Evolutionary conservation across 805 yeast genomes (phyloP).

Genomic region (Spencermartinsiella europaea): DNA sequence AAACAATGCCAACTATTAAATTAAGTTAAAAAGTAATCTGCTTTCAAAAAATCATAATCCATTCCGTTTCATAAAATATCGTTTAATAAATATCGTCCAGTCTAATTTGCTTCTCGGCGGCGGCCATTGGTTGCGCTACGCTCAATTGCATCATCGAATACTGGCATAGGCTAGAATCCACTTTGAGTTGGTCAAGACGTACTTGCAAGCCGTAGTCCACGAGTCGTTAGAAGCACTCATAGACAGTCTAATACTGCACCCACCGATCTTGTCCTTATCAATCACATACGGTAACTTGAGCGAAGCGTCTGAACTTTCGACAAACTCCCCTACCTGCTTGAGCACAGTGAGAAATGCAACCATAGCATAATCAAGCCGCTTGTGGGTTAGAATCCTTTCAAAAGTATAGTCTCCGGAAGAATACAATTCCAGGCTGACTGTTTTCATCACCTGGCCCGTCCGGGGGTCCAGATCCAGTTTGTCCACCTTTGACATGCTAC

Average conservation of each 20-base stretch:
- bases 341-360: slow-evolving; percentile 66
- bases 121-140: too few species aligned
- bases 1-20: too few species aligned
- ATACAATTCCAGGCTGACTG: slow-evolving; percentile 46
- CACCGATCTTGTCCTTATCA: slow-evolving; percentile 68
- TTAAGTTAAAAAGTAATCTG: too few species aligned
- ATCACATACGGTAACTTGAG: slow-evolving; percentile 73
- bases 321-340: slow-evolving; percentile 43
- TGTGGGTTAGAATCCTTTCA: slow-evolving; percentile 66
- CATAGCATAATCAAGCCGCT: slow-evolving; percentile 75
- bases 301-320: slow-evolving; percentile 38
- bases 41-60: too few species aligned
- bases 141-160: slow-evolving; percentile 1
- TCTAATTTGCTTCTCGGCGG: too few species aligned
- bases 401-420: slow-evolving; percentile 69
- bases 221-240: slow-evolving; percentile 60
- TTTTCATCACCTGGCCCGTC: slow-evolving; percentile 29
- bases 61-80: neutral
- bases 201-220: slow-evolving; percentile 89
- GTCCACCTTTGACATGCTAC: slow-evolving; percentile 75
- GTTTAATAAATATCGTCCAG: neutral
- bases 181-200: slow-evolving; percentile 68
- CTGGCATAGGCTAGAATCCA: slow-evolving; percentile 80
- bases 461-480: slow-evolving; percentile 41
- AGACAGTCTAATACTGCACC: slow-evolving; percentile 64